A percentile compares a stretch with the other conserved stretches of the same genome.
Conservation (phyloP, 2,329 filamentous ascomycete genomes). For the Thelonectria rubi region DNA sequence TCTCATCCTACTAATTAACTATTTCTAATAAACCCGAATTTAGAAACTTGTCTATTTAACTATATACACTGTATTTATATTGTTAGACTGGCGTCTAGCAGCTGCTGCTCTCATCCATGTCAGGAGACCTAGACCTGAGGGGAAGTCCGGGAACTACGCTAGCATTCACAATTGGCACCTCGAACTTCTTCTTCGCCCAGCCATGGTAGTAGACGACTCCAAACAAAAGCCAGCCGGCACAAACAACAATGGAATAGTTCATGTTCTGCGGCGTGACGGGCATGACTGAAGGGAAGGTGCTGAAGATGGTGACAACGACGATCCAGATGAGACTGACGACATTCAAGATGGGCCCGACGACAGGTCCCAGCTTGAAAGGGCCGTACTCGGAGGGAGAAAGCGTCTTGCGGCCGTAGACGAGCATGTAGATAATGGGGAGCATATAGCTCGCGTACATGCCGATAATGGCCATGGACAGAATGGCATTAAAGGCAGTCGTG, state of each 20-base stretch:
- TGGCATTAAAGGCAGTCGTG: constrained; percentile 19
- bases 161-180: neutral
- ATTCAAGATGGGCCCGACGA: constrained; percentile 49
- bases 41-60: too few relatives aligned
- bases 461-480: constrained; percentile 20
- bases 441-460: constrained; percentile 33
- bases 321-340: constrained; percentile 54
- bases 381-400: constrained; percentile 32
- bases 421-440: constrained; percentile 49
- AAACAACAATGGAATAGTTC: constrained; percentile 57
- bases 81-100: neutral
- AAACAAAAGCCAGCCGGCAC: constrained; percentile 50
- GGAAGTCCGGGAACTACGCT: neutral
- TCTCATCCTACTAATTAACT: too few relatives aligned
- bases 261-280: constrained; percentile 54
- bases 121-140: neutral
- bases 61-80: too few relatives aligned
- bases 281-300: constrained; percentile 53
- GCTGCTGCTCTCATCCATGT: neutral
- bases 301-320: constrained; percentile 53
- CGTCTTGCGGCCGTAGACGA: constrained; percentile 48
- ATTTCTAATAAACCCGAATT: too few relatives aligned
- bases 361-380: constrained; percentile 43
- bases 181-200: neutral
- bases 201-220: constrained; percentile 47